Percentiles rank a stretch among this genome's conserved stretches.
These are phyloP conservation scores for Linnemannia schmuckeri DNA, from an alignment of 192 early-diverging fungal species.

Conservation along the genomic window DNA sequence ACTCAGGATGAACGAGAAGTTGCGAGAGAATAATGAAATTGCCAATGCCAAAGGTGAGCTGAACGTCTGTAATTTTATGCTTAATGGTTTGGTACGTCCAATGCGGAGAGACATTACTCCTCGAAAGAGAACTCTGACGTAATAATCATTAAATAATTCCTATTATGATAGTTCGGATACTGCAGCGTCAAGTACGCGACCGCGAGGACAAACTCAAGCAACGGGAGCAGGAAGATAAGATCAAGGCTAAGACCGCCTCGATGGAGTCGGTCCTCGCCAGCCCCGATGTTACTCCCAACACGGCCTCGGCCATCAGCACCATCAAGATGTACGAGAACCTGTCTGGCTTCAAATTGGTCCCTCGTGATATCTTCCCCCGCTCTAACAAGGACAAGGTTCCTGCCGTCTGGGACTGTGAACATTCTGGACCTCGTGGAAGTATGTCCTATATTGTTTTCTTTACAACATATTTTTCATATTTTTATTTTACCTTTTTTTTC, in stretches of 20 bases:
- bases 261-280: constrained; percentile 35
- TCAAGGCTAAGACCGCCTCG: constrained; percentile 20
- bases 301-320: constrained; percentile 9
- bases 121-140: neutral
- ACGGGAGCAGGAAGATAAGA: constrained; percentile 31
- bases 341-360: constrained; percentile 30
- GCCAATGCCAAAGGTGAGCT: constrained; percentile 37
- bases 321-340: constrained; percentile 42
- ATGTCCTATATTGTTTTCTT: constrained; percentile 3
- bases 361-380: constrained; percentile 16
- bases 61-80: neutral
- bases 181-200: constrained; percentile 42
- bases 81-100: neutral
- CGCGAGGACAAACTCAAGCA: constrained; percentile 16
- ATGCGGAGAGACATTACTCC: neutral
- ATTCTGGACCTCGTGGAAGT: constrained; percentile 42
- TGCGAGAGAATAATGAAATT: constrained; percentile 34
- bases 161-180: constrained; percentile 27
- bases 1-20: constrained; percentile 27
- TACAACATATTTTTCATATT: neutral
- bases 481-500: neutral
- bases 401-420: constrained; percentile 44
- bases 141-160: neutral
- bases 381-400: constrained; percentile 14
- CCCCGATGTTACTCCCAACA: constrained; percentile 21